Percentiles rank a stretch among this genome's conserved stretches.
Evolutionary conservation across 2,329 filamentous ascomycete genomes (phyloP).

Genomic region (Penicillium sclerotigenum): DNA sequence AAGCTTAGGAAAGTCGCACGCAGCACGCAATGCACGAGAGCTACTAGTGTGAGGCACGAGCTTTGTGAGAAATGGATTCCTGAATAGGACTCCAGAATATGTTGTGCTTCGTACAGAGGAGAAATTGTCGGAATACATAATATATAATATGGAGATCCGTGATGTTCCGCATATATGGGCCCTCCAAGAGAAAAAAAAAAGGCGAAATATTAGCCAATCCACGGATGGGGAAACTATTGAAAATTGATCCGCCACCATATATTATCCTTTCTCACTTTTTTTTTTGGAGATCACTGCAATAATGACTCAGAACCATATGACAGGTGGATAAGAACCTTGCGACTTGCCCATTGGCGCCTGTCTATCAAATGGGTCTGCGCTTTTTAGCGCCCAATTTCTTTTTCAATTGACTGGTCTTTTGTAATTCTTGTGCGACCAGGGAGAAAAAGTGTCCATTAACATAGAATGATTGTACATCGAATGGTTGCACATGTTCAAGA

Average conservation of each 20-base stretch:
- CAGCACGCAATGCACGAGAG: constrained; percentile 2
- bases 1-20: neutral
- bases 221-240: neutral
- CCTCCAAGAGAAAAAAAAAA: neutral
- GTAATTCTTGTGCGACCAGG: neutral
- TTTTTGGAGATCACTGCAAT: neutral
- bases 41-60: constrained; percentile 5
- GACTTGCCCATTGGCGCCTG: constrained; percentile 11
- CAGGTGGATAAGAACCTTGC: constrained; percentile 18
- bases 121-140: neutral
- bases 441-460: neutral
- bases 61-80: neutral
- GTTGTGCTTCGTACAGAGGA: neutral
- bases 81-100: neutral
- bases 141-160: neutral
- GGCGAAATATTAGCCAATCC: neutral
- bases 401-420: neutral
- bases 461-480: neutral
- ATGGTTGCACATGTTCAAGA: neutral
- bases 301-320: constrained; percentile 13
- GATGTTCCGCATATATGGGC: neutral
- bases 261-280: neutral
- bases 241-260: neutral
- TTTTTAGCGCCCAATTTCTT: constrained; percentile 1
- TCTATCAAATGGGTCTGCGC: constrained; percentile 6